Evolutionary conservation across 768 basidiomycete species (phyloP).

Genomic region (Botryobasidium botryosum): DNA sequence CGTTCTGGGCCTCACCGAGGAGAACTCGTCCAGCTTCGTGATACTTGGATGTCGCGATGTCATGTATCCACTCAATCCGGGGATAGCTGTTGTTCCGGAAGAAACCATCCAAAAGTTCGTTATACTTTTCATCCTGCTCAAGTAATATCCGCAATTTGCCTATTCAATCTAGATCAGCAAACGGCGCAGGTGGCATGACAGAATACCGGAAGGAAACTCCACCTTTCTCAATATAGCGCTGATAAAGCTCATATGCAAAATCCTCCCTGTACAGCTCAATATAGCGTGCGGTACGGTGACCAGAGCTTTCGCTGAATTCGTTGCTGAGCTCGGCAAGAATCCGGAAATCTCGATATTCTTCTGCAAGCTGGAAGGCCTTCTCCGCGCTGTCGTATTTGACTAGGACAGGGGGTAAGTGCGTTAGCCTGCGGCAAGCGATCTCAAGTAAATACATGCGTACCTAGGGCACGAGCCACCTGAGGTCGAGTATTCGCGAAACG

Average conservation of each 20-base stretch:
- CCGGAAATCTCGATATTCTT: conserved; percentile 71
- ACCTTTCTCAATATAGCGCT: conserved; percentile 89
- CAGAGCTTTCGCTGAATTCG: conserved; percentile 43
- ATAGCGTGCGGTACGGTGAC: conserved; percentile 45
- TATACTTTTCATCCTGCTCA: conserved; percentile 48
- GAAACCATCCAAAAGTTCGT: conserved; percentile 50
- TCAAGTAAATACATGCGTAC: conserved; percentile 28
- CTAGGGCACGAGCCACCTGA: conserved; percentile 59
- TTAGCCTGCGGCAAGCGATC: background rate
- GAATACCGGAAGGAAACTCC: background rate
- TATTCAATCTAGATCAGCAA: conserved; percentile 16
- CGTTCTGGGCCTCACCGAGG: conserved; percentile 38
- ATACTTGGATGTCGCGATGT: conserved; percentile 53
- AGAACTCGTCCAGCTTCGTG: conserved; percentile 48
- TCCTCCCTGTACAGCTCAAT: conserved; percentile 62
- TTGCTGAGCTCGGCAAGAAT: conserved; percentile 68
- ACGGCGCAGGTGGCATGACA: background rate
- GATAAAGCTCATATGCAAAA: conserved; percentile 79
- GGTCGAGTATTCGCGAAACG: conserved; percentile 58
- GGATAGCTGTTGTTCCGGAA: conserved; percentile 43
- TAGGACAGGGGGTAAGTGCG: conserved; percentile 17
- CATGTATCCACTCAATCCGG: conserved; percentile 73
- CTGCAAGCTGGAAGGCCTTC: conserved; percentile 68
- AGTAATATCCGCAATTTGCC: conserved; percentile 74
- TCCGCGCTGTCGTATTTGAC: conserved; percentile 48